Evolutionary conservation across 805 yeast species (phyloP), one percentile per base, ranked within the genome.

Genomic region (Wickerhamomyces queroliae): DNA sequence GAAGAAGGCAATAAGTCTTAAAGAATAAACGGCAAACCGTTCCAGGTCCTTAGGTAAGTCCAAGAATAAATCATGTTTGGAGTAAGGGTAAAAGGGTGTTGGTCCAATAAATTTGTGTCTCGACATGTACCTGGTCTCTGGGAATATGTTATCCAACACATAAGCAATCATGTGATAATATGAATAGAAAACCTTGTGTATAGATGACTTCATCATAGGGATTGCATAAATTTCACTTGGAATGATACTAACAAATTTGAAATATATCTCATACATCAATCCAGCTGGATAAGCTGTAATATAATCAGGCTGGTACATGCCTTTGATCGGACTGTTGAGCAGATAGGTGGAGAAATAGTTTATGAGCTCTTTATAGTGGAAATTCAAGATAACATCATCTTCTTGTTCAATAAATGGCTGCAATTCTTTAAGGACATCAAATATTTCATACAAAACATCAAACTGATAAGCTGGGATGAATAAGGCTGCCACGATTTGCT

Each of bases 21-120:
- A 29, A 5, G 49, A 49, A 40, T 52, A 53, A 7, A 32, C 31
- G 2, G 49, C 49, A 36, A 36, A 45, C 5, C 13, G 33, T 17
- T 13, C 23, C 18, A 50, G 24, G 2, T 46, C 48, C 1, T 37
- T 32, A 2, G 48, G 31, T 2, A 50, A 20, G 2, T 35, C 42
- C 4, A 21, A 24, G 11, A 29, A 24, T 1, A 52, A 11, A 13
- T 43, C 48, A 0, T 40, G 37, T 2, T 12, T 25, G 3, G 47
- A 40, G 33, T 35, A 52, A 5, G 59, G 57, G 25, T 48, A 52
- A 8, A 46, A 7, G 2, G 40, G 29, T 9, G 54, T 39, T 22
- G 57, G 54, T 1, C 59, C 59, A 43, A 52, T 48, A 40, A 52
- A 55, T 35, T 58, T 41, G 23, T 35, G 44, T 10, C 37, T 42